phyloP scores from a whole-genome alignment of 129 eudicot species.

The Helichrysum umbraculigerum region DNA sequence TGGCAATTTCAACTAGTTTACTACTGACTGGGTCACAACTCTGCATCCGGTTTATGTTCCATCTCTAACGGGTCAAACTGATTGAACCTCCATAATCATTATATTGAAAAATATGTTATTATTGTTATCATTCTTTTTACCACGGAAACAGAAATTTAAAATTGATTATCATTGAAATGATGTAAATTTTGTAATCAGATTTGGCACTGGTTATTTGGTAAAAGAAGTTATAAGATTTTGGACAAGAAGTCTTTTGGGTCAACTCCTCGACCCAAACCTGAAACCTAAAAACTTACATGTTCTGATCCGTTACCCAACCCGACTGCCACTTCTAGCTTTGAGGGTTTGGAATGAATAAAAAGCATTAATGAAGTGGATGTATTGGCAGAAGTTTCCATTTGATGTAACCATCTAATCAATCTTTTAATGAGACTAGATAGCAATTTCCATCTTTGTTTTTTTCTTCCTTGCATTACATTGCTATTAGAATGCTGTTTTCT shows the following conservation, averaged over 20 bases:
- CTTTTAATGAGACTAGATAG: not conserved
- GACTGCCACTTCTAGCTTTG: not conserved
- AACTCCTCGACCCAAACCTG: not conserved
- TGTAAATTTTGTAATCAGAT: not conserved
- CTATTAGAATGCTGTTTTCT: conserved; percentile 15
- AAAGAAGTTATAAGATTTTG: not conserved
- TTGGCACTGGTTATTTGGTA: not conserved
- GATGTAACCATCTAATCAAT: conserved; percentile 6
- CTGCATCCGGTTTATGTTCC: not conserved
- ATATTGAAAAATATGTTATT: not conserved
- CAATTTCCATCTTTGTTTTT: not conserved
- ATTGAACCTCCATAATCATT: not conserved
- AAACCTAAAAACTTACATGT: not conserved
- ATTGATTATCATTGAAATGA: not conserved
- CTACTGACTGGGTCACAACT: not conserved
- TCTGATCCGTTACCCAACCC: not conserved
- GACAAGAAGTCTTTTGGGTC: not conserved
- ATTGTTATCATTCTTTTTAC: not conserved
- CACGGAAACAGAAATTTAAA: not conserved
- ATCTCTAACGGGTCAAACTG: not conserved
- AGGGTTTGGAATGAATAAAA: not conserved
- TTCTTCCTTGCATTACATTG: not conserved
- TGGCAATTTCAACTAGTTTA: not conserved
- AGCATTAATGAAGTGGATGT: not conserved
- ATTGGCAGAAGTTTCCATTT: not conserved